Evolutionary conservation across 179 eudicot species (phyloP).

Genomic region (Gypsophila paniculata): DNA sequence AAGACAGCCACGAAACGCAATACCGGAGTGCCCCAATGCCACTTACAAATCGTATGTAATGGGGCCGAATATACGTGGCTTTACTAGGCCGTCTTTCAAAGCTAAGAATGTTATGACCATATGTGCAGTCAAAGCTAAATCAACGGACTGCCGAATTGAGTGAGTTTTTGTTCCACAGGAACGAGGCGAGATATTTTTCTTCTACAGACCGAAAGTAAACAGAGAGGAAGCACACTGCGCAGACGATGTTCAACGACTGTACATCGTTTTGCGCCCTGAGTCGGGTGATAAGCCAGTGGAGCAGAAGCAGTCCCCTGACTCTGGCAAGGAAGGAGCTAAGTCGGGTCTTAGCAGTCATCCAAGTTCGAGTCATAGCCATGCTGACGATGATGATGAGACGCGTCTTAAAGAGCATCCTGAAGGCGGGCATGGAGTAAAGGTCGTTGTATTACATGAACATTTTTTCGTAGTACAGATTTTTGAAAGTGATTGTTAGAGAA

Average conservation of each 20-base stretch:
- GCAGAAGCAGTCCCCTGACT: conserved; percentile 47
- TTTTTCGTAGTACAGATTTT: neutral
- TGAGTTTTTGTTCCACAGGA: conserved; percentile 34
- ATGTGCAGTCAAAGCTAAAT: too few relatives aligned
- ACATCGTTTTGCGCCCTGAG: conserved; percentile 61
- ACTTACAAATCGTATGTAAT: too few relatives aligned
- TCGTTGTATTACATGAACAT: neutral
- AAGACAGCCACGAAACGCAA: too few relatives aligned
- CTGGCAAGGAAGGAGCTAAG: conserved; percentile 49
- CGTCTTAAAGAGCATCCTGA: conserved; percentile 26
- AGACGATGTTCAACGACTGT: conserved; percentile 60
- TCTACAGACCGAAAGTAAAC: conserved; percentile 70
- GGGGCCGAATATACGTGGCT: too few relatives aligned
- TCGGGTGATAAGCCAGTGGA: conserved; percentile 44
- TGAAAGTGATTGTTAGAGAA: neutral
- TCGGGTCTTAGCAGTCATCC: conserved; percentile 17
- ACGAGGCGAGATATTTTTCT: conserved; percentile 83
- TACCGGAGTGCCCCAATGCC: too few relatives aligned
- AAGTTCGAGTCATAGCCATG: conserved; percentile 19
- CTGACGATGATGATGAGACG: conserved; percentile 14
- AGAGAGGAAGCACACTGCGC: conserved; percentile 59
- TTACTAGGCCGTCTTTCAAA: too few relatives aligned
- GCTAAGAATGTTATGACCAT: too few relatives aligned
- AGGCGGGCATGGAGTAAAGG: conserved; percentile 43
- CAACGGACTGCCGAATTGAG: neutral